Evolutionary conservation across 805 yeast genomes (phyloP).

Genomic region (Candida endomychidarum): DNA sequence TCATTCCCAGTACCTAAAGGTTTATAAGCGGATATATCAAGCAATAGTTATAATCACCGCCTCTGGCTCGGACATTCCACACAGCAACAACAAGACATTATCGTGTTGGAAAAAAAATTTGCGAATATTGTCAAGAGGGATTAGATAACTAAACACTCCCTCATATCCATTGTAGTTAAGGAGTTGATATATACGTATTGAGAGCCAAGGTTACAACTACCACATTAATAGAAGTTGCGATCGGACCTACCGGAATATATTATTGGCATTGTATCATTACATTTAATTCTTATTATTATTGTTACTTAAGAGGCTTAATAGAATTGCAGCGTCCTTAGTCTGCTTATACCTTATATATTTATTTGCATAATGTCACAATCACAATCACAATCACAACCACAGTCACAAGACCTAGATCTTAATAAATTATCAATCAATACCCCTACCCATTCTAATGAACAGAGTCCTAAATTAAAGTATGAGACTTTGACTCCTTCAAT

Average conservation of each 20-base stretch:
- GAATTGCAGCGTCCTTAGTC: conserved; percentile 6
- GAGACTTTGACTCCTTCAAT: conserved; percentile 14
- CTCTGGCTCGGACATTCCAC: conserved; percentile 3
- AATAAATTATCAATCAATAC: conserved; percentile 8
- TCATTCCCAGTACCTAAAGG: too few species aligned
- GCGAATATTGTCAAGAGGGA: conserved; percentile 6
- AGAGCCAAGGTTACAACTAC: too few species aligned
- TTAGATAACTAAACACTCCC: conserved; percentile 4
- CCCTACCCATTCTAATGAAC: conserved; percentile 4
- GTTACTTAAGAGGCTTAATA: too few species aligned
- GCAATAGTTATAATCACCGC: too few species aligned
- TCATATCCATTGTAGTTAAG: too few species aligned
- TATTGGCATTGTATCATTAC: too few species aligned
- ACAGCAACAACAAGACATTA: conserved; percentile 7
- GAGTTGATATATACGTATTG: too few species aligned
- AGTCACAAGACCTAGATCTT: conserved; percentile 1
- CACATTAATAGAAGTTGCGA: too few species aligned
- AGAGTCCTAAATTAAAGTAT: conserved; percentile 9
- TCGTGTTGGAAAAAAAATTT: conserved; percentile 3
- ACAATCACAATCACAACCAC: too few species aligned
- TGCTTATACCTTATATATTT: background rate
- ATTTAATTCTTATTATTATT: too few species aligned
- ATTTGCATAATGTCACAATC: background rate
- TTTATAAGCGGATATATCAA: too few species aligned
- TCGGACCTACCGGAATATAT: too few species aligned